Evolutionary conservation across 768 basidiomycete species (phyloP).

Genomic region (Lepiota brunneoincarnata): DNA sequence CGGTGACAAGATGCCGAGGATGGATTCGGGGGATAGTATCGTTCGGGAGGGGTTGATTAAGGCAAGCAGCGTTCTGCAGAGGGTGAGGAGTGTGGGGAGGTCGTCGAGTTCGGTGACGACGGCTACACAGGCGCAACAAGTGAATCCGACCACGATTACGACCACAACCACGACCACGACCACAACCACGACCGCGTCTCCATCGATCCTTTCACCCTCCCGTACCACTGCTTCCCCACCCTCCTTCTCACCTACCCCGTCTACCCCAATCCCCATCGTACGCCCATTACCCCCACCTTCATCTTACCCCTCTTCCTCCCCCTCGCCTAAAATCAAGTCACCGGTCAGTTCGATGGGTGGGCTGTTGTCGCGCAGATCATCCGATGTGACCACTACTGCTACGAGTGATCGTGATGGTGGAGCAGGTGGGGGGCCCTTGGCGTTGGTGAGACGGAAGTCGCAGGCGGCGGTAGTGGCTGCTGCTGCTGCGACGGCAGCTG

Average conservation of each 20-base stretch:
- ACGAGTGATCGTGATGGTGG: no score
- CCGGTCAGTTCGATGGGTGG: no score
- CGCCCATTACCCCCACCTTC: background rate
- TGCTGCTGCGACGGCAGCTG: no score
- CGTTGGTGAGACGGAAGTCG: conserved; percentile 6
- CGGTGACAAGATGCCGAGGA: conserved; percentile 7
- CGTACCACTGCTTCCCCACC: background rate
- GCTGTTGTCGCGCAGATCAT: no score
- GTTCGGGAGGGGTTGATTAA: conserved; percentile 30
- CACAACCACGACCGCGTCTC: background rate
- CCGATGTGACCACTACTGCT: no score
- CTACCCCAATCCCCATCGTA: background rate
- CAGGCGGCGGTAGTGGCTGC: no score
- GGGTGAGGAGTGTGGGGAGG: conserved; percentile 34
- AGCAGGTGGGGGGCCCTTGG: background rate
- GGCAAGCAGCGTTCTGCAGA: conserved; percentile 39
- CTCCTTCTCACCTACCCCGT: background rate
- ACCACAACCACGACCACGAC: background rate
- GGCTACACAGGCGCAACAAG: background rate
- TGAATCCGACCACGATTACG: no score
- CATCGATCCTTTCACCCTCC: background rate
- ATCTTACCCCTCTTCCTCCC: background rate
- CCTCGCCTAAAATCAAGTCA: background rate
- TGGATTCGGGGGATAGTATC: no score
- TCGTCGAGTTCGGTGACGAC: background rate